phyloP scores from a whole-genome alignment of 2,329 filamentous ascomycete species.

The Biscogniauxia mediterranea region DNA sequence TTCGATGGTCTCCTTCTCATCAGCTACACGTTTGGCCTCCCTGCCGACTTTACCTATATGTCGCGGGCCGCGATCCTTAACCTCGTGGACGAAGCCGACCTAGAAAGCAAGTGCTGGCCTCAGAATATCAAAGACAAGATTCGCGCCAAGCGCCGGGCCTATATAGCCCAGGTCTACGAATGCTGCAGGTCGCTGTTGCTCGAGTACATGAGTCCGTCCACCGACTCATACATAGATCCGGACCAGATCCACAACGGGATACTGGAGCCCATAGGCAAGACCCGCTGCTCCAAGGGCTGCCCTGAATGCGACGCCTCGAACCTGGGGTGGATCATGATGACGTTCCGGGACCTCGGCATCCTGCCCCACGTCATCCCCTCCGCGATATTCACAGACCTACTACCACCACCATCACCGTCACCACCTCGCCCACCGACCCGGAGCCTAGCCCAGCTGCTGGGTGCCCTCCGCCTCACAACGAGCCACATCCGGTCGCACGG shows the following conservation, averaged over 20 bases:
- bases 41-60: slow-evolving; percentile 48
- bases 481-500: slow-evolving; percentile 43
- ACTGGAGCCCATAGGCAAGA: slow-evolving; percentile 36
- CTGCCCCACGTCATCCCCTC: slow-evolving; percentile 40
- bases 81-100: slow-evolving; percentile 41
- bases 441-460: slow-evolving; percentile 46
- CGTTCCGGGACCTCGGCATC: slow-evolving; percentile 47
- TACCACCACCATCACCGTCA: slow-evolving; percentile 2
- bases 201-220: slow-evolving; percentile 44
- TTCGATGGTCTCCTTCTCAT: slow-evolving; percentile 50
- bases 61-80: slow-evolving; percentile 50
- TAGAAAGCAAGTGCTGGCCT: slow-evolving; percentile 46
- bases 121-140: slow-evolving; percentile 47
- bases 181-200: slow-evolving; percentile 44
- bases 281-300: slow-evolving; percentile 49
- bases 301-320: slow-evolving; percentile 52
- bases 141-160: slow-evolving; percentile 47
- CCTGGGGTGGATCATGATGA: slow-evolving; percentile 54
- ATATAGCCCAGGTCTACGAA: slow-evolving; percentile 49
- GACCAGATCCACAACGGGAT: slow-evolving; percentile 17
- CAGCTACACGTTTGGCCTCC: slow-evolving; percentile 51
- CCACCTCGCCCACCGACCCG: slow-evolving; percentile 28
- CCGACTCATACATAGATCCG: slow-evolving; percentile 3
- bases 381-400: slow-evolving; percentile 17
- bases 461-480: slow-evolving; percentile 42